These are phyloP conservation scores for Tetragonia tetragonoides DNA, from an alignment of 148 eudicot genomes.

Conservation along the genomic window DNA sequence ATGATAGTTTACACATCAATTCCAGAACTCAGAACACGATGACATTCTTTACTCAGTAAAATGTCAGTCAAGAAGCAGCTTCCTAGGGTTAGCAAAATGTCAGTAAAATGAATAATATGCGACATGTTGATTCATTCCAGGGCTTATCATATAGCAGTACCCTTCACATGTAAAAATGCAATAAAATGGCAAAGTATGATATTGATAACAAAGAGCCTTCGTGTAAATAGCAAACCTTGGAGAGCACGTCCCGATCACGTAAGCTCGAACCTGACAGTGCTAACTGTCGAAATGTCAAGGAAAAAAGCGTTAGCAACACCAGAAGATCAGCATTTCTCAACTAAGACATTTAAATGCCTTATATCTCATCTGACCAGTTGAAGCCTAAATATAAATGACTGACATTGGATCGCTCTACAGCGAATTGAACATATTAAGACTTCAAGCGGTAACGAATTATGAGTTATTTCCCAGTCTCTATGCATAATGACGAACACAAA, in stretches of 20 bases:
- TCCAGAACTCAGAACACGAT: background rate
- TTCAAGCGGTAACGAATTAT: background rate
- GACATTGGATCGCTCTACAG: background rate
- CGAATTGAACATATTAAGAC: background rate
- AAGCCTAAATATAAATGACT: background rate
- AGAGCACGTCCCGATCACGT: conserved; percentile 78
- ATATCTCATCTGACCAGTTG: background rate
- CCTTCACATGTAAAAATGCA: background rate
- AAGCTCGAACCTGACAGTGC: conserved; percentile 82
- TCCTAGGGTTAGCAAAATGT: too few species aligned
- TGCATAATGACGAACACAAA: too few species aligned
- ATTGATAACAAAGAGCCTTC: conserved; percentile 1
- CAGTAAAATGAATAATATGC: background rate
- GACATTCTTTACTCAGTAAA: background rate
- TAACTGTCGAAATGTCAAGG: conserved; percentile 50
- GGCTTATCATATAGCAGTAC: background rate
- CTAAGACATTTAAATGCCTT: conserved; percentile 1
- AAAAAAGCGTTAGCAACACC: conserved; percentile 9
- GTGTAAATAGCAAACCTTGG: conserved; percentile 64
- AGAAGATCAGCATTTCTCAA: background rate
- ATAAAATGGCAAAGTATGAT: background rate
- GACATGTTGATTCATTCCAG: background rate
- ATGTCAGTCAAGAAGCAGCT: background rate
- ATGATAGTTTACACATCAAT: background rate
- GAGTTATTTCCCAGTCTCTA: background rate